Base-by-base conservation (phyloP, 495 filamentous ascomycete species). In the Penicillium simplicissimum region DNA sequence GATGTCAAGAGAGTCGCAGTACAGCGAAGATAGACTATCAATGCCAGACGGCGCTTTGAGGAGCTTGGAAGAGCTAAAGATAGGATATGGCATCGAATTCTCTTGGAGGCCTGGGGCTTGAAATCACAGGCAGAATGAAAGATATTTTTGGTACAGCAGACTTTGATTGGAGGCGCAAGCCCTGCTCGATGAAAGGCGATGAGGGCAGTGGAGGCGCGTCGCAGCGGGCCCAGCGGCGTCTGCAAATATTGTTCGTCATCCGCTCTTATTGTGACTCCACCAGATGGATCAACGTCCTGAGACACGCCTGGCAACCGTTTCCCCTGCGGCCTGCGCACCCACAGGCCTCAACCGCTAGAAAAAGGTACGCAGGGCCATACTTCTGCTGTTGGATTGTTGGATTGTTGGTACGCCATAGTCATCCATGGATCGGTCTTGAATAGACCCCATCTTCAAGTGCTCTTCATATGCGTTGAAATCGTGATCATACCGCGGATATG, bases 81-180 rank as follows among this genome's bases (percentile, higher is more conserved):
- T 62, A 60, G 56, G 59, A 54, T 57, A 57, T n/a, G 51, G 52
- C 52, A 36, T 53, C 4, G 40, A 52, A 61, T 49, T 56, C 59
- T 49, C 38, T 61, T 49, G 49, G 49, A 31, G 34, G 49, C 49
- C 49, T 52, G 49, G 25, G 31, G 43, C 43, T 47, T 47, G 42
- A 43, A 58, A 53, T 43, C 61, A 59, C 34, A 43, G 56, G 51
- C 62, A 57, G 60, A 60, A 53, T 45, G n/a, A 53, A 60, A 70
- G 65, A 68, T 71, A 71, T 71, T 71, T 71, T 71, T 68, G 68
- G 68, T 54, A 53, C 56, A 57, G 47, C 42, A 63, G 47, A 55
- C 35, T 64, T 52, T 69, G 66, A 69, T 66, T 65, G 66, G 68
- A 61, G 63, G 63, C 52, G 45, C 55, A 57, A 54, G 34, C 53